Conservation (phyloP, 176 grass and related monocot genomes). For the Eleusine indica region DNA sequence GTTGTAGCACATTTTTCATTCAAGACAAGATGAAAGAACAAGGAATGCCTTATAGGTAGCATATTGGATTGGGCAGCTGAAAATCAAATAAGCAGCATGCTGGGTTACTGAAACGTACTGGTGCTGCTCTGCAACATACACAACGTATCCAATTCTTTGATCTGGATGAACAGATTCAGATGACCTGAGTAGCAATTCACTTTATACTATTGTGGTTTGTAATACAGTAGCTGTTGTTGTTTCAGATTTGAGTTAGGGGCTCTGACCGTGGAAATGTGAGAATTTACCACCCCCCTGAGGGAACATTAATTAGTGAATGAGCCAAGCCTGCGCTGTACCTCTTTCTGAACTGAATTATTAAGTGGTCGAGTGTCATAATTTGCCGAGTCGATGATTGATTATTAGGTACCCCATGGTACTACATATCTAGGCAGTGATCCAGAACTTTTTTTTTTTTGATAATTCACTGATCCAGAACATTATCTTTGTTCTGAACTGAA, state of each 20-base stretch:
- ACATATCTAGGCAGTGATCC: too few species aligned
- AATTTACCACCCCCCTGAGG: background rate
- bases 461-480: too few species aligned
- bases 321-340: background rate
- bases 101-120: background rate
- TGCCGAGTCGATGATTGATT: too few species aligned
- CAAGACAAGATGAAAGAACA: background rate
- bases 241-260: background rate
- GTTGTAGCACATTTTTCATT: background rate
- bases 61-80: conserved; percentile 3
- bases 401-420: too few species aligned
- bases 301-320: background rate
- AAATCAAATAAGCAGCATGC: conserved; percentile 7
- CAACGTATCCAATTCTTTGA: background rate
- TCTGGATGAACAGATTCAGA: background rate
- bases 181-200: conserved; percentile 13
- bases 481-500: too few species aligned
- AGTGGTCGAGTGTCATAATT: background rate
- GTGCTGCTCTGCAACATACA: background rate
- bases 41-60: background rate
- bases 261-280: background rate
- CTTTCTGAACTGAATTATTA: background rate
- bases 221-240: background rate
- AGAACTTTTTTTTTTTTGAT: too few species aligned
- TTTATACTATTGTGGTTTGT: conserved; percentile 18